Evolutionary conservation across 2,329 filamentous ascomycete species (phyloP).

Genomic region (Cadophora sp.): DNA sequence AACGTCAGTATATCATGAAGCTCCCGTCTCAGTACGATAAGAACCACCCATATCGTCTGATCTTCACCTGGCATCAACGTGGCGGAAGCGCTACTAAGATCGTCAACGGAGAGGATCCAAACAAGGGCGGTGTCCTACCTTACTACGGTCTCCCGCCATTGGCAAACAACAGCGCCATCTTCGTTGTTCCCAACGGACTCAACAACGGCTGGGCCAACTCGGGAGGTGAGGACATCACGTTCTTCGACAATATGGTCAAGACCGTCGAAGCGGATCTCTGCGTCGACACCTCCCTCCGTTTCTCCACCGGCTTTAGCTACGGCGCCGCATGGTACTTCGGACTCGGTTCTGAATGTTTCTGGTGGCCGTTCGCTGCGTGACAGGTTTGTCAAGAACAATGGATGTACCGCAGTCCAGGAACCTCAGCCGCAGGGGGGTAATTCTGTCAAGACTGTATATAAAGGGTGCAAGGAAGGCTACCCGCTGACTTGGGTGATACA

Average conservation of each 20-base stretch:
- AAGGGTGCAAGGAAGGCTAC: slow-evolving; percentile 43
- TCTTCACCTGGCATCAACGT: slow-evolving; percentile 52
- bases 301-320: slow-evolving; percentile 47
- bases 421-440: slow-evolving; percentile 32
- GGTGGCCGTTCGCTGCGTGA: slow-evolving; percentile 46
- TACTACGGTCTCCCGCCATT: slow-evolving; percentile 46
- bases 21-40: slow-evolving; percentile 50
- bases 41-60: slow-evolving; percentile 48
- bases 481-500: slow-evolving; percentile 46
- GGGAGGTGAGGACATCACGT: slow-evolving; percentile 45
- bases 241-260: slow-evolving; percentile 44
- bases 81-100: slow-evolving; percentile 49
- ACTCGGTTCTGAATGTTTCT: slow-evolving; percentile 46
- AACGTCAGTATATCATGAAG: slow-evolving; percentile 49
- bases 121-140: slow-evolving; percentile 10
- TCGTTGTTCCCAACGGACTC: slow-evolving; percentile 46
- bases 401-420: slow-evolving; percentile 37
- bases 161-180: slow-evolving; percentile 44
- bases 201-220: slow-evolving; percentile 46
- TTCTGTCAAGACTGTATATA: slow-evolving; percentile 32
- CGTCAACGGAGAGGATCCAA: slow-evolving; percentile 39
- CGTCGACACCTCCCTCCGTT: slow-evolving; percentile 43
- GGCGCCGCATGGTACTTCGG: slow-evolving; percentile 47
- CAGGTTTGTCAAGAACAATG: slow-evolving; percentile 48
- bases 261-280: slow-evolving; percentile 45